Evolutionary conservation across 2,329 filamentous ascomycete species (phyloP), one percentile per base, ranked within the genome.

Genomic region (Pseudogymnoascus sp.): DNA sequence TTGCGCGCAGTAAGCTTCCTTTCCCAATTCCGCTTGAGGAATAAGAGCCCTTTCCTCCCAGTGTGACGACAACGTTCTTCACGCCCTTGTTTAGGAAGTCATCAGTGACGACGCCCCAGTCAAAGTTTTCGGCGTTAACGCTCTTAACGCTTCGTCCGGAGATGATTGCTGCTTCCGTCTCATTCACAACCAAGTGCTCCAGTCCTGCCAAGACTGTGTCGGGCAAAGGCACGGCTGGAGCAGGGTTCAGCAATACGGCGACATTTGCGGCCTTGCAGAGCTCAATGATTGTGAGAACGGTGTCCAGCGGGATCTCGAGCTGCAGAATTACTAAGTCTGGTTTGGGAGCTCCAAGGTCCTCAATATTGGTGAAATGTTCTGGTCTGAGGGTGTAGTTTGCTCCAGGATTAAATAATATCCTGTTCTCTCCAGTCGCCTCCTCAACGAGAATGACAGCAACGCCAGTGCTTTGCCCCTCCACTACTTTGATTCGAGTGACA

Each of bases 151-250:
- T 71, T 3, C 74, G 73, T 1, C 83, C 85, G 0, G 84, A 86
- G 63, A 96, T 81, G 60, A 93, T 83, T 7, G 86, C 83, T 1
- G 92, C 90, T 77, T 97, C 93, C 1, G 88, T 95, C 78, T 97
- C 93, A 72, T 97, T 97, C 70, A 97, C 84, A 61, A 97, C 84
- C 47, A 97, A 80, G 70, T 96, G 91, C 45, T 86, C 85, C 34
- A 97, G 81, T 0, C 83, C 84, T 5, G 74, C 69, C 72, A 89
- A 95, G 7, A 85, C 86, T 29, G 84, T 80, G 0, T 79, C 79
- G 0, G 90, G 91, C 3, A 96, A 76, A 7, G 77, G 75, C 51
- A 86, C 81, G 3, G 92, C 91, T 4, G 89, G 89, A 2, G 93
- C 93, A 14, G 93, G 92, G 74, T 97, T 97, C 67, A 96, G 82